phyloP scores from a whole-genome alignment of 768 basidiomycete species.

The Mycena galopus region DNA sequence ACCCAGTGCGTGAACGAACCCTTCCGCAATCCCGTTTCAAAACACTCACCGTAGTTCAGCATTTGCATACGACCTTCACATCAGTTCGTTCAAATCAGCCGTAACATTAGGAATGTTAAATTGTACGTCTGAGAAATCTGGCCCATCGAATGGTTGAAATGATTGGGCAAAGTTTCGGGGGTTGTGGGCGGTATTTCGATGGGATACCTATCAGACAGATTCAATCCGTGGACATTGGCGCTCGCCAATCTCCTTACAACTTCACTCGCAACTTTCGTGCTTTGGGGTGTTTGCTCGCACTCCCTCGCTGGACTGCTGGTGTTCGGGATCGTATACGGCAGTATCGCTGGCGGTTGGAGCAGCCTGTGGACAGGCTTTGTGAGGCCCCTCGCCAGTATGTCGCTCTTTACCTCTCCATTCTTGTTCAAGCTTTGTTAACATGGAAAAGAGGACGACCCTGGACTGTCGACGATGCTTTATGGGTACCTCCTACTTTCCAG shows the following conservation, averaged over 20 bases:
- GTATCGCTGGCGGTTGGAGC: conserved; percentile 43
- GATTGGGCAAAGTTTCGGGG: conserved; percentile 22
- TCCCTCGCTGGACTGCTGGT: conserved; percentile 42
- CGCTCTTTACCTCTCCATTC: not conserved
- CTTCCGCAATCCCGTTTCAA: not conserved
- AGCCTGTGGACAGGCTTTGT: conserved; percentile 46
- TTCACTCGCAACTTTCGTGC: conserved; percentile 44
- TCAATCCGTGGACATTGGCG: conserved; percentile 41
- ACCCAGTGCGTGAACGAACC: conserved; percentile 38
- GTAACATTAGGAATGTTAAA: conserved; percentile 43
- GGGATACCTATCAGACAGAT: conserved; percentile 45
- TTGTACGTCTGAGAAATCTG: conserved; percentile 26
- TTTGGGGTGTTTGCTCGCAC: conserved; percentile 46
- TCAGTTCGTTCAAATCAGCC: conserved; percentile 39
- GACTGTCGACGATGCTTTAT: conserved; percentile 39
- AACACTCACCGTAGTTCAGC: conserved; percentile 23
- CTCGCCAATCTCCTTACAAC: conserved; percentile 33
- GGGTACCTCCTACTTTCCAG: conserved; percentile 43
- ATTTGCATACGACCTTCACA: conserved; percentile 42
- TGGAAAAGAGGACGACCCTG: conserved; percentile 44
- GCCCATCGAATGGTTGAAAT: not conserved
- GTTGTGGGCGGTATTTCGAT: conserved; percentile 41
- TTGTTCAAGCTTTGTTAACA: not conserved
- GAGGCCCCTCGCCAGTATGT: conserved; percentile 16
- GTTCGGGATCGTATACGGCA: conserved; percentile 44